Percentiles rank a stretch among this genome's conserved stretches.
Evolutionary conservation across 2,329 filamentous ascomycete species (phyloP).

Genomic region (Arthrobotrys sphaeroides): DNA sequence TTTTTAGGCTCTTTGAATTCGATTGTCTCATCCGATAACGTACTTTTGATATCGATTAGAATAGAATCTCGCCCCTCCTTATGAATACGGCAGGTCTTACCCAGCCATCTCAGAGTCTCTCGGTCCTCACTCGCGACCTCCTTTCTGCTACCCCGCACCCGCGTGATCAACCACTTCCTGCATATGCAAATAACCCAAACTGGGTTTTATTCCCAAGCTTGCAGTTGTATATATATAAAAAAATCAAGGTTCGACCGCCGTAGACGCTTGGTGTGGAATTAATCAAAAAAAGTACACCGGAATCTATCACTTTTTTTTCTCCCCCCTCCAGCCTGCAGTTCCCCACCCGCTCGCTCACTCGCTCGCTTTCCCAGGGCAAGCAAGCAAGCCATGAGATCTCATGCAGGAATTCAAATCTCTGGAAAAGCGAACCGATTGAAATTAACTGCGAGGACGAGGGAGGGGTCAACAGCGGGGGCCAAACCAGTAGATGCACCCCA

Average conservation of each 20-base stretch:
- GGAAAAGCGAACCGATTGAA: conserved; percentile 9
- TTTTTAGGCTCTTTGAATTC: background rate
- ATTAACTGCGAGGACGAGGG: background rate
- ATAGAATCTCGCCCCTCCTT: background rate
- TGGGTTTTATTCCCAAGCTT: conserved; percentile 1
- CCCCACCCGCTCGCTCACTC: too few species aligned
- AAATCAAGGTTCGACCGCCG: background rate
- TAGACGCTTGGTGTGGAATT: too few species aligned
- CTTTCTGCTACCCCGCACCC: conserved; percentile 46
- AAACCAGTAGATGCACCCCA: conserved; percentile 37
- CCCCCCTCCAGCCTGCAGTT: too few species aligned
- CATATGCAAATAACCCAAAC: conserved; percentile 45
- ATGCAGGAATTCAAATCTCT: conserved; percentile 3
- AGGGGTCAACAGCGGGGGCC: background rate
- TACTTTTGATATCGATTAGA: conserved; percentile 15
- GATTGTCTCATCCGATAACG: conserved; percentile 39
- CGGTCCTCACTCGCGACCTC: background rate
- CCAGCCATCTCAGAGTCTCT: background rate
- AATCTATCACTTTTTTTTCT: background rate
- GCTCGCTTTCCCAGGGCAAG: too few species aligned
- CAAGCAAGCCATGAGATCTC: conserved; percentile 16
- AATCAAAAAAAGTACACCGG: background rate
- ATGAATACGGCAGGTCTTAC: background rate
- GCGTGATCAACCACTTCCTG: conserved; percentile 44
- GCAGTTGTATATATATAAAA: conserved; percentile 11